A percentile compares a stretch with the other conserved stretches of the same genome.
Evolutionary conservation across 352 stramenopile species (phyloP).

Genomic region (Pelagophyceae sp.): DNA sequence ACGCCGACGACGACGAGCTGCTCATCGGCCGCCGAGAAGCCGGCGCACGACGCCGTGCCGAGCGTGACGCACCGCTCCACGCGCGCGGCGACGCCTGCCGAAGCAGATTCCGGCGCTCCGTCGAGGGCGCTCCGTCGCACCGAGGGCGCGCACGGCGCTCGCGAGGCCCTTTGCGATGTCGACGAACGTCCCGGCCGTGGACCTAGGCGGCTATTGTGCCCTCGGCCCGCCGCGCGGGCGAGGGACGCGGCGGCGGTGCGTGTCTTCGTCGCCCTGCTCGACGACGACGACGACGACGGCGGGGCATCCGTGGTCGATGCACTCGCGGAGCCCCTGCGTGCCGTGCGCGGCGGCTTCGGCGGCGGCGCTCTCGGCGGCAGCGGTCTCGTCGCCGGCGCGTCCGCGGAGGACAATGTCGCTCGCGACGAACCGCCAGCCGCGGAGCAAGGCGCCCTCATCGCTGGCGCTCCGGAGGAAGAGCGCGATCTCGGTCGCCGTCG

Average conservation of each 20-base stretch:
- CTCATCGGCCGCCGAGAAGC: neutral
- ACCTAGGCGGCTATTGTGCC: too few relatives aligned
- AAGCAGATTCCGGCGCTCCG: too few relatives aligned
- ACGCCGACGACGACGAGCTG: neutral
- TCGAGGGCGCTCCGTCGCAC: too few relatives aligned
- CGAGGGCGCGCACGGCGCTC: neutral
- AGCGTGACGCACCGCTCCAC: neutral
- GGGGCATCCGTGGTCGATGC: neutral
- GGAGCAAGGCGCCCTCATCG: neutral
- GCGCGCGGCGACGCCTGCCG: neutral
- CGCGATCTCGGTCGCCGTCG: neutral
- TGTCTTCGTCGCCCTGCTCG: neutral
- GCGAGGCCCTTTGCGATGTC: neutral
- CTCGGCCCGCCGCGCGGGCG: too few relatives aligned
- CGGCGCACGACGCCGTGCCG: neutral
- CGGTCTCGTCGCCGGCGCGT: neutral
- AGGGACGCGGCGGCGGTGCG: too few relatives aligned
- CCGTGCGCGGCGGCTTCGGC: neutral
- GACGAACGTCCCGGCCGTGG: neutral
- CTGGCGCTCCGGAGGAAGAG: neutral
- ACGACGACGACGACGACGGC: slow-evolving; percentile 2
- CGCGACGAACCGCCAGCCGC: neutral
- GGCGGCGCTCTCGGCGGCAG: too few relatives aligned
- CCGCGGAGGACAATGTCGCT: neutral
- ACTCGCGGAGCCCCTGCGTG: neutral